Evolutionary conservation across 2,329 filamentous ascomycete species (phyloP), one percentile per base, ranked within the genome.

Genomic region (Cladophialophora exuberans): DNA sequence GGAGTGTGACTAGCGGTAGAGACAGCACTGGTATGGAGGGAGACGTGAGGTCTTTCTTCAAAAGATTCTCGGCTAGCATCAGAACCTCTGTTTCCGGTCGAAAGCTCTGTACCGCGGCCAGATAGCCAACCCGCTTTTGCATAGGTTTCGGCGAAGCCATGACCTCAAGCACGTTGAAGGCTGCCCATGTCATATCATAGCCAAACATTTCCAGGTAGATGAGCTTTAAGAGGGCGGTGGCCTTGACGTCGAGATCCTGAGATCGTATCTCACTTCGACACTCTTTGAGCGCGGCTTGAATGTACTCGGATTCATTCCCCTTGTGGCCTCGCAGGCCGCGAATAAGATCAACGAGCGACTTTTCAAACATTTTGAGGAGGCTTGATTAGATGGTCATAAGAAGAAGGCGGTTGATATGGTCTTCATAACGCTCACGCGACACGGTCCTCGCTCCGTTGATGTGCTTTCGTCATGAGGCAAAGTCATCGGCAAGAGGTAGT

Each of bases 171-270:
- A 97, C 93, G 71, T 99, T 90, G 75, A 99, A 99, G 10, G 92
- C 92, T 3, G 94, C 94, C 94, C 94, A 99, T 2, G 93, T 97
- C 94, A 99, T 99, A 74, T 97, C 94, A 71, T 97, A 89, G 11
- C 94, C 94, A 65, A 97, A 92, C 94, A 99, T 99, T 72, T 99
- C 94, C 63, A 99, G 84, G 72, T 99, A 99, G 49, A 97, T 87
- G 65, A 99, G 83, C 78, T 99, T 99, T 68, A 99, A 79, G 50
- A 99, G 81, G 41, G 94, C 94, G 28, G 91, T 97, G 17, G 94
- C 92, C 79, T 99, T 99, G 74, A 96, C 83, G 76, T 97, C 88
- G 88, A 97, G 94, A 73, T 99, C 94, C 75, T 93, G 88, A 64
- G 89, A 88, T 70, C 87, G 88, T 70, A 97, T 90, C 74, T 99